Evolutionary conservation across 371 early-diverging fungal species (phyloP).

Genomic region (Mucor saturninus): DNA sequence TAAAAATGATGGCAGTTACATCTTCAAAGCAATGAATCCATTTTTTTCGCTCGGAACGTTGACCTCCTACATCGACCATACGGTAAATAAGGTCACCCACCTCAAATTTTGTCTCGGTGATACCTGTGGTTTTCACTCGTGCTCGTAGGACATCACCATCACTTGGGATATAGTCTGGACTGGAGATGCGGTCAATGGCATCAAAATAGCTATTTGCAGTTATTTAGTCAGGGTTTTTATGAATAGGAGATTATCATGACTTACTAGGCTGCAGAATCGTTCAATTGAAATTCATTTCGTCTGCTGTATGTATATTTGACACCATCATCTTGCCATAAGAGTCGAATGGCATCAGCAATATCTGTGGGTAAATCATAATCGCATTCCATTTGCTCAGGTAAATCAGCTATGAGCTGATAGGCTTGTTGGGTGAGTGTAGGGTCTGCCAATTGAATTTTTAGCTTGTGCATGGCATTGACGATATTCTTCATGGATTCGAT

Average conservation of each 20-base stretch:
- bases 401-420: conserved; percentile 62
- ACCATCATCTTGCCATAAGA: conserved; percentile 84
- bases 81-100: conserved; percentile 76
- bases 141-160: conserved; percentile 80
- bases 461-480: conserved; percentile 86
- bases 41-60: conserved; percentile 85
- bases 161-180: conserved; percentile 69
- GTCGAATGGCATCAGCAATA: conserved; percentile 72
- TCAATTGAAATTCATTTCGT: conserved; percentile 72
- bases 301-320: conserved; percentile 54
- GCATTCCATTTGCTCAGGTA: conserved; percentile 76
- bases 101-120: conserved; percentile 78
- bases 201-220: conserved; percentile 70
- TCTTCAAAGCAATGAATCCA: conserved; percentile 93
- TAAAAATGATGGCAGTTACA: conserved; percentile 89
- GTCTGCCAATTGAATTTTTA: conserved; percentile 66
- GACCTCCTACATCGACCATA: conserved; percentile 94
- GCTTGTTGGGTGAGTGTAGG: conserved; percentile 36
- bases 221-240: background rate
- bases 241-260: conserved; percentile 13
- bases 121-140: conserved; percentile 80
- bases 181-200: conserved; percentile 75
- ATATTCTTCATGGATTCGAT: conserved; percentile 93
- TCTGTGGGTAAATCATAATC: conserved; percentile 74
- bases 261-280: conserved; percentile 76